phyloP scores from a whole-genome alignment of 2,329 filamentous ascomycete genomes.

The Xylaria sp. region DNA sequence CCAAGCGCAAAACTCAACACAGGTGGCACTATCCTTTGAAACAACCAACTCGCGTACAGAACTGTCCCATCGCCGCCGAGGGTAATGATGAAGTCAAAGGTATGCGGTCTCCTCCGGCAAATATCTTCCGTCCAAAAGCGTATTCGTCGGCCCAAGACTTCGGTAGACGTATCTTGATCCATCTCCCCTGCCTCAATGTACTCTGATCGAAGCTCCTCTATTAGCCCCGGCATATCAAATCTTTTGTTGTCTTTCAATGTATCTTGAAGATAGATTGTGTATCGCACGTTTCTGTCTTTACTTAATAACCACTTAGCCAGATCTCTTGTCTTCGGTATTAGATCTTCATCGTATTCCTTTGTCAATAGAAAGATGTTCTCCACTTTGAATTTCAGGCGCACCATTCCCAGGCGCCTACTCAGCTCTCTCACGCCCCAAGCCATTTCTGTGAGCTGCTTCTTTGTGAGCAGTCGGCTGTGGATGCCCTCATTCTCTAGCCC shows the following conservation, averaged over 20 bases:
- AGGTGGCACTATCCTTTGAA: slow-evolving; percentile 92
- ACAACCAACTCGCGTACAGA: slow-evolving; percentile 93
- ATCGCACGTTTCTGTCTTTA: slow-evolving; percentile 68
- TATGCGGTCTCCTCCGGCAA: slow-evolving; percentile 78
- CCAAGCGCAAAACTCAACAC: slow-evolving; percentile 91
- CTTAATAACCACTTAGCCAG: slow-evolving; percentile 81
- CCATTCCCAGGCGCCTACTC: slow-evolving; percentile 81
- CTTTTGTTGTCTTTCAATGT: slow-evolving; percentile 71
- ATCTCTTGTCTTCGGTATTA: slow-evolving; percentile 79
- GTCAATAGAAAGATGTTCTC: slow-evolving; percentile 85
- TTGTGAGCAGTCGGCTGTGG: slow-evolving; percentile 81
- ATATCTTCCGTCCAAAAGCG: slow-evolving; percentile 84
- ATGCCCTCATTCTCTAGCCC: slow-evolving; percentile 41
- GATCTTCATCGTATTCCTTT: slow-evolving; percentile 84
- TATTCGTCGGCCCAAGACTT: slow-evolving; percentile 59
- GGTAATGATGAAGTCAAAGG: slow-evolving; percentile 92
- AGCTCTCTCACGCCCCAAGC: slow-evolving; percentile 93
- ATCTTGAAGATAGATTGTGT: slow-evolving; percentile 84
- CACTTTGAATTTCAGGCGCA: slow-evolving; percentile 82
- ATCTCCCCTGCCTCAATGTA: slow-evolving; percentile 48
- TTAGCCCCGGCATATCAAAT: slow-evolving; percentile 74
- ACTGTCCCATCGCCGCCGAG: slow-evolving; percentile 97
- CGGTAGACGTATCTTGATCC: slow-evolving; percentile 42
- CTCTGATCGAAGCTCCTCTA: slow-evolving; percentile 62
- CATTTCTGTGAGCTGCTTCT: slow-evolving; percentile 96